Percentiles rank a stretch among this genome's conserved stretches.
These are phyloP conservation scores for Quercus tomentella DNA, from an alignment of 331 rosid species.

Conservation along the genomic window DNA sequence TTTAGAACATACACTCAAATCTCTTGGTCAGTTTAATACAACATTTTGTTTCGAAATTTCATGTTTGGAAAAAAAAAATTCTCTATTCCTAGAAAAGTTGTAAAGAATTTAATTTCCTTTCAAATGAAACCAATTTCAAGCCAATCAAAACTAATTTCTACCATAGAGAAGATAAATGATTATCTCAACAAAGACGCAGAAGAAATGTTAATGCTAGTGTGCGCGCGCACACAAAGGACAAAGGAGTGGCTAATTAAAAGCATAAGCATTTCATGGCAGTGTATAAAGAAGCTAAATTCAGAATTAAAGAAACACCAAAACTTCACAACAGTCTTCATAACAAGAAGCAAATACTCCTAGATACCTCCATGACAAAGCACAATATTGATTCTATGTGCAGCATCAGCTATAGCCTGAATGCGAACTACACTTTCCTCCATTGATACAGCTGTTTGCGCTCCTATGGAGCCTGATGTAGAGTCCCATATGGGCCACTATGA, in stretches of 20 bases:
- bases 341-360: conserved; percentile 10
- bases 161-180: too few relatives aligned
- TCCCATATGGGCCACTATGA: conserved; percentile 91
- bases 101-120: too few relatives aligned
- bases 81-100: too few relatives aligned
- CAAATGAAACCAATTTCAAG: too few relatives aligned
- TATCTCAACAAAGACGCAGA: too few relatives aligned
- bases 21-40: too few relatives aligned
- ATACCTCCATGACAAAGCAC: conserved; percentile 92
- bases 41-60: too few relatives aligned
- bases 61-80: too few relatives aligned
- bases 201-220: too few relatives aligned
- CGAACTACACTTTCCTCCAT: conserved; percentile 68
- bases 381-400: conserved; percentile 68
- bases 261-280: neutral
- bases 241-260: neutral
- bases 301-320: conserved; percentile 3
- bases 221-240: too few relatives aligned
- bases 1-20: too few relatives aligned
- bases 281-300: neutral
- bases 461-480: conserved; percentile 89
- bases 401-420: conserved; percentile 85
- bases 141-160: too few relatives aligned
- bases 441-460: conserved; percentile 76
- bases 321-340: neutral